Percentiles rank a stretch among this genome's conserved stretches.
Evolutionary conservation across 176 grass and related monocot genomes (phyloP).

Genomic region (Aegilops bicornis): DNA sequence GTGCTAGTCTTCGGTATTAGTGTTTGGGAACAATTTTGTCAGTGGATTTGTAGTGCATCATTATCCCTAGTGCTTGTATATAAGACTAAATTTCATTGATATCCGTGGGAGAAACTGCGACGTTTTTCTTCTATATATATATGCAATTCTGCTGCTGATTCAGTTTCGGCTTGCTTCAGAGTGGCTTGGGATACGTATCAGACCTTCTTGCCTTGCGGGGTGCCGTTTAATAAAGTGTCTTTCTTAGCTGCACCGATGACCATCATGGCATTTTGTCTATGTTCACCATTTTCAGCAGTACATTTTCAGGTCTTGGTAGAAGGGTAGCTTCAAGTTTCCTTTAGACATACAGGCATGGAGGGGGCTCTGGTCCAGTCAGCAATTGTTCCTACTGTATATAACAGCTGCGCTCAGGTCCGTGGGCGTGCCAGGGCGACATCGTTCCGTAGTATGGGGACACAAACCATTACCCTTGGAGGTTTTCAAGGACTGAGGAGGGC

Average conservation of each 20-base stretch:
- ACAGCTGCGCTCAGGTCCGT: conserved; percentile 35
- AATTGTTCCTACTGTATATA: conserved; percentile 50
- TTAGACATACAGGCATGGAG: conserved; percentile 46
- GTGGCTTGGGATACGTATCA: background rate
- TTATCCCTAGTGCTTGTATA: background rate
- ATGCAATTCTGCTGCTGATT: background rate
- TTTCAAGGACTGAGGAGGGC: conserved; percentile 59
- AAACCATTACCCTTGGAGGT: conserved; percentile 40
- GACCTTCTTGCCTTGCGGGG: background rate
- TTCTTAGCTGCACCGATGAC: background rate
- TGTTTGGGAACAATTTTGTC: background rate
- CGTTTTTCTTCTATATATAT: background rate
- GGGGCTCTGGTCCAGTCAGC: conserved; percentile 77
- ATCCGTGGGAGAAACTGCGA: background rate
- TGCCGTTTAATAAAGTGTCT: background rate
- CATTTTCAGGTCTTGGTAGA: conserved; percentile 15
- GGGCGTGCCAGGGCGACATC: conserved; percentile 34
- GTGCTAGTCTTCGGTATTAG: background rate
- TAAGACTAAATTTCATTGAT: background rate
- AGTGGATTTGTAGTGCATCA: background rate
- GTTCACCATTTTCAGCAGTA: background rate
- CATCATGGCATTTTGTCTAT: background rate
- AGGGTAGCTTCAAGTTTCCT: conserved; percentile 1
- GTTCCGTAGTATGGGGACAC: conserved; percentile 38
- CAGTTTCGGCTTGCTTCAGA: background rate